Evolutionary conservation across 2,329 filamentous ascomycete species (phyloP), one percentile per base, ranked within the genome.

Genomic region (Diaporthe sp.): DNA sequence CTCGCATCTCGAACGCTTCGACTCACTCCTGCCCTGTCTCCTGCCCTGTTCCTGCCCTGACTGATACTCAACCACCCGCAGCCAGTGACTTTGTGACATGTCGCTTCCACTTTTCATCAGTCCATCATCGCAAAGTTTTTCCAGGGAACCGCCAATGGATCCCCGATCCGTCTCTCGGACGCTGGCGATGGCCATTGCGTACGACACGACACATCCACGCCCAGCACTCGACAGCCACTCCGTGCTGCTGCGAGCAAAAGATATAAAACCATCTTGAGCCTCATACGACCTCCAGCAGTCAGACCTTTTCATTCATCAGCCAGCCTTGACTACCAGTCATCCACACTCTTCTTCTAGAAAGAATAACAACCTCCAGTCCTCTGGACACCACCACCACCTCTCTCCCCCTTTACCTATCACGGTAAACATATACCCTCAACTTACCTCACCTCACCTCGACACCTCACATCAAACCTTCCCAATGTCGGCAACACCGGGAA

Each of bases 101-200:
- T 71, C 71, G 75, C 73, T 75, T 75, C 70, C 73, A 73, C 73
- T 75, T 76, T 75, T 72, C 70, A 75, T 76, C 75, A 76, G 75
- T 76, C 75, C 75, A 76, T 76, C 61, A 55, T 25, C 70, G 58
- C 34, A 63, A 75, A 71, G 15, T 70, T 72, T 75, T 76, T 74
- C 73, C 58, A 60, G 60, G 68, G 75, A 71, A 20, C 57, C 61
- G 44, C 44, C 73, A 73, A 75, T 72, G 73, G 67, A 39, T 71
- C 70, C 73, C 67, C 53, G 31, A 60, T 42, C 58, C 47, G 47
- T 63, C 49, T 61, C 70, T 72, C 72, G 72, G 75, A 57, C 65
- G 60, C 57, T 75, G 72, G 67, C 75, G 63, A 72, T 68, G 72
- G 67, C 49, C 72, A 75, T 15, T 31, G 60, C 55, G 61, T n/a